These are phyloP conservation scores for Lophiotrema nucula DNA, from an alignment of 495 filamentous ascomycete genomes.

Conservation along the genomic window DNA sequence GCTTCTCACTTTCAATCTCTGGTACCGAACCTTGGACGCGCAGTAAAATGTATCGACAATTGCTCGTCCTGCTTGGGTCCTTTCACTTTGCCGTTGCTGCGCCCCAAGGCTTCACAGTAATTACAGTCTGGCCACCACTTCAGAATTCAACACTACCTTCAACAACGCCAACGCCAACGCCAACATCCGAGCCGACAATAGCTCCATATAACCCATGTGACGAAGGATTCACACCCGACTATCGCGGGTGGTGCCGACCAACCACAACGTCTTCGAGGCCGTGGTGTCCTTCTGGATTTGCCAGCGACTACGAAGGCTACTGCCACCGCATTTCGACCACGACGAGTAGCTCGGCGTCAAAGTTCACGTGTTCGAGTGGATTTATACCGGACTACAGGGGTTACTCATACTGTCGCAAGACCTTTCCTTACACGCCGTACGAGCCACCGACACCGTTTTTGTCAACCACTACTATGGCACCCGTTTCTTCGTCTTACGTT, in stretches of 20 bases:
- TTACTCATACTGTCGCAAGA: neutral
- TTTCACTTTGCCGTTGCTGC: neutral
- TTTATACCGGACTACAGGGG: neutral
- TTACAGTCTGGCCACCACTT: neutral
- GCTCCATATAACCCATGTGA: neutral
- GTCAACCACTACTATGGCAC: too few relatives aligned
- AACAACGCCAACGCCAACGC: neutral
- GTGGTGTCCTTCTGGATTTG: constrained; percentile 3
- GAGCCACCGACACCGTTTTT: too few relatives aligned
- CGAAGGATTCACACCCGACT: constrained; percentile 1
- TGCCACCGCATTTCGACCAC: neutral
- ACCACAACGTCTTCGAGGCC: neutral
- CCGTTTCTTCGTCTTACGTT: too few relatives aligned
- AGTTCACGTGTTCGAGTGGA: neutral
- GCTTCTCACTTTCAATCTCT: too few relatives aligned
- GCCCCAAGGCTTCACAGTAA: neutral
- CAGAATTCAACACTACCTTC: neutral
- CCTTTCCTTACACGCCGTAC: too few relatives aligned
- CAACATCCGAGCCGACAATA: neutral
- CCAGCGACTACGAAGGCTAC: neutral
- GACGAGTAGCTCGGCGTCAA: neutral
- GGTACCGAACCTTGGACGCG: too few relatives aligned
- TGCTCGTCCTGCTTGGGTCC: neutral
- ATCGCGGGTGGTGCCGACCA: neutral
- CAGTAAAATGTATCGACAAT: too few relatives aligned